A percentile compares a stretch with the other conserved stretches of the same genome.
phyloP scores from a whole-genome alignment of 2,329 filamentous ascomycete genomes.

The Aspergillus sp. region DNA sequence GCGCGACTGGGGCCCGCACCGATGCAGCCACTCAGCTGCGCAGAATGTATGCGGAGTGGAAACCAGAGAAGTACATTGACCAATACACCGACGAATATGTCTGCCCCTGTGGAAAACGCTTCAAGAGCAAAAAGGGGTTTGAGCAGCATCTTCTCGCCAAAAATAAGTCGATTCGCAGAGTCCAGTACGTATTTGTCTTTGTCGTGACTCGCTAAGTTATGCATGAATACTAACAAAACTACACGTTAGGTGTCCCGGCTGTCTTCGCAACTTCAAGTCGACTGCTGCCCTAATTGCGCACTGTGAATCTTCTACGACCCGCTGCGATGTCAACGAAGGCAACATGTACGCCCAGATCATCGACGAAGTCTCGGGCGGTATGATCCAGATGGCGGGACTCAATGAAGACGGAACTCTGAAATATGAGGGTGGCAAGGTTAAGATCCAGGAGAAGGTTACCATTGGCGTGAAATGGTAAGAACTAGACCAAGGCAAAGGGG shows the following conservation, averaged over 20 bases:
- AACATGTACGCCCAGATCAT: constrained; percentile 40
- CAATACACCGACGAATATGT: constrained; percentile 33
- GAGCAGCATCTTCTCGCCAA: constrained; percentile 38
- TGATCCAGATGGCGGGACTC: constrained; percentile 39
- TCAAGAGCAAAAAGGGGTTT: constrained; percentile 32
- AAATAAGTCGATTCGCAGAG: constrained; percentile 18
- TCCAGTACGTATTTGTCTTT: constrained; percentile 24
- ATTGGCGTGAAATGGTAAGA: constrained; percentile 13
- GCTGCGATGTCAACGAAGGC: constrained; percentile 40
- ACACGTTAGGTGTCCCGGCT: constrained; percentile 42
- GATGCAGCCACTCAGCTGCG: constrained; percentile 22
- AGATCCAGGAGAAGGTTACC: constrained; percentile 17
- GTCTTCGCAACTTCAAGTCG: constrained; percentile 43
- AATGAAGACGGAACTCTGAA: constrained; percentile 40
- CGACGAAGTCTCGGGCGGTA: constrained; percentile 43
- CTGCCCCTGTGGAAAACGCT: constrained; percentile 40
- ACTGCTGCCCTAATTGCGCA: constrained; percentile 46
- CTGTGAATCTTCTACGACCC: constrained; percentile 41
- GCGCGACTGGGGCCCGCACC: not conserved
- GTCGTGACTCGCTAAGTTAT: too few species aligned
- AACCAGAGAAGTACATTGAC: constrained; percentile 39
- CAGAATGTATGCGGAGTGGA: constrained; percentile 27
- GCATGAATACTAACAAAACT: not conserved
- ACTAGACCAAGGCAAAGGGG: not conserved
- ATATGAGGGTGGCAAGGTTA: constrained; percentile 33